A percentile compares a stretch with the other conserved stretches of the same genome.
These are phyloP conservation scores for Ascosphaera aggregata DNA, from an alignment of 2,329 filamentous ascomycete species.

Conservation along the genomic window DNA sequence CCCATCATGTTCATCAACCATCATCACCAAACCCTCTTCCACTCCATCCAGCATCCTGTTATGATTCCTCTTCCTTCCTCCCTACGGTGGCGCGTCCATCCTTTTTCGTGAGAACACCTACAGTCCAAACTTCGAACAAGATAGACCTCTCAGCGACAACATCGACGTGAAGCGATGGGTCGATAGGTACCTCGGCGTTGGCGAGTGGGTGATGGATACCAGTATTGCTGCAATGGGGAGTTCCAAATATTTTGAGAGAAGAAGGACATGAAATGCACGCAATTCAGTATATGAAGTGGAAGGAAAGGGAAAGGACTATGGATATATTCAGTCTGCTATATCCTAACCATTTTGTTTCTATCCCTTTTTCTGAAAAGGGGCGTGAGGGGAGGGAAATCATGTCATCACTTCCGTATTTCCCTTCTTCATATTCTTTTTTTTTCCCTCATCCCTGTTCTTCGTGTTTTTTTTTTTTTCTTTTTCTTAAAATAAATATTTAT, in stretches of 20 bases:
- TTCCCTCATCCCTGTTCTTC: neutral
- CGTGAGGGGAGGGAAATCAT: too few species aligned
- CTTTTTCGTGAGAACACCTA: constrained; percentile 60
- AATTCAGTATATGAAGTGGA: too few species aligned
- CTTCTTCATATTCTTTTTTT: neutral
- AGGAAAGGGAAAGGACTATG: neutral
- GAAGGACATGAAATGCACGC: neutral
- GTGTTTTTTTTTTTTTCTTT: neutral
- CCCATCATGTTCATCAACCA: neutral
- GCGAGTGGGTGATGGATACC: constrained; percentile 97
- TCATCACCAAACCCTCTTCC: neutral
- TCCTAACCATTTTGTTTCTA: too few species aligned
- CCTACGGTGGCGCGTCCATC: constrained; percentile 16
- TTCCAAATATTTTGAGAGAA: constrained; percentile 79
- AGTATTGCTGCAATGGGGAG: constrained; percentile 77
- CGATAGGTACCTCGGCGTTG: constrained; percentile 77
- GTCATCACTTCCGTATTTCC: too few species aligned
- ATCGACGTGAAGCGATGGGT: constrained; percentile 73
- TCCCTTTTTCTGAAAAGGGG: too few species aligned
- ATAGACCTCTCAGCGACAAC: constrained; percentile 34
- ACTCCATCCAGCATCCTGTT: constrained; percentile 5
- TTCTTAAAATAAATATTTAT: too few species aligned
- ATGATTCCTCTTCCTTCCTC: constrained; percentile 4
- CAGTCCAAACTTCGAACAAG: neutral
- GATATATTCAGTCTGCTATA: too few species aligned